These are phyloP conservation scores for Aurantiochytrium sp. DNA, from an alignment of 108 stramenopile genomes.

Conservation along the genomic window DNA sequence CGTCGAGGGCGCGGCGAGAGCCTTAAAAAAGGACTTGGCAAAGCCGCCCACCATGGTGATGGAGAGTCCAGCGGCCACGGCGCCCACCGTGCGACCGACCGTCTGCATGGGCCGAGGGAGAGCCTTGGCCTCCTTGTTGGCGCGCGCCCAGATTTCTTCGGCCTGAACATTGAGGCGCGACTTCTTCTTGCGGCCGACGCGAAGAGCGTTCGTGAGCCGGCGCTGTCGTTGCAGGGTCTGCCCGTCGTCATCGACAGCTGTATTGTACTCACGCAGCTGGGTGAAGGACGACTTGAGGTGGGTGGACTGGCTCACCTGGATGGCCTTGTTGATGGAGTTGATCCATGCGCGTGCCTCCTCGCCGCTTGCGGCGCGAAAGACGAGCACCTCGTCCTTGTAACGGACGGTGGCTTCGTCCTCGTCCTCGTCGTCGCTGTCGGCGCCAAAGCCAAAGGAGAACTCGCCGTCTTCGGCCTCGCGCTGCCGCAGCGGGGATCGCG, in stretches of 20 bases:
- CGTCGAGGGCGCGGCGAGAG: neutral
- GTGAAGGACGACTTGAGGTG: neutral
- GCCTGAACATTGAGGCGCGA: neutral
- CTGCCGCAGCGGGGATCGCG: neutral
- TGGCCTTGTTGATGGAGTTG: neutral
- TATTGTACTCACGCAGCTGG: conserved; percentile 6
- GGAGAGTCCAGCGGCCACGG: neutral
- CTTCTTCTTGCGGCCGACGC: neutral
- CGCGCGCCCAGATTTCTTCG: neutral
- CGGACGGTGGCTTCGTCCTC: neutral
- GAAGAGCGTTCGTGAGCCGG: neutral
- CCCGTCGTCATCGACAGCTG: neutral
- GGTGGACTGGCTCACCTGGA: neutral
- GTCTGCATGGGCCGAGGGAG: neutral
- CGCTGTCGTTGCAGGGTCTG: neutral
- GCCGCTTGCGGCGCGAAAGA: neutral
- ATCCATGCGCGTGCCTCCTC: neutral
- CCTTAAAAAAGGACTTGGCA: neutral
- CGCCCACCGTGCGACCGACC: neutral
- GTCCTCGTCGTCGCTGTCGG: neutral
- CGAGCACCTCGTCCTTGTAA: neutral
- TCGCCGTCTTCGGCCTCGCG: neutral
- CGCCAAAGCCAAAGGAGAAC: neutral
- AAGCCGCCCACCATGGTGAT: conserved; percentile 7
- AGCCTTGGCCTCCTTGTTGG: neutral